Base-by-base conservation (phyloP, 1,284 basidiomycete genomes). In the Ceratorhiza oryzae-sativae region DNA sequence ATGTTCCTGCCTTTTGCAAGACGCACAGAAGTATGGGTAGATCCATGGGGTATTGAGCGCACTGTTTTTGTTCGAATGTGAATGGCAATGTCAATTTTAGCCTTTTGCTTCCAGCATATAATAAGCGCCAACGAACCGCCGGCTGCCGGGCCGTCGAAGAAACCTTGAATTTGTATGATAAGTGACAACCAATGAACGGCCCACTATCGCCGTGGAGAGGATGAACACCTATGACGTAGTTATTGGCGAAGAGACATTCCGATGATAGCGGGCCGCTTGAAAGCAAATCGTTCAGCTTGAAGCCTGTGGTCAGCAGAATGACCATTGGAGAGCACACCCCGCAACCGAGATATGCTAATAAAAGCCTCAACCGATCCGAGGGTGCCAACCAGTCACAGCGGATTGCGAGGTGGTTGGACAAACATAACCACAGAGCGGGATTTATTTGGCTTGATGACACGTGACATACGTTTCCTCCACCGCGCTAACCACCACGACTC, bases 31-130 rank as follows among this genome's bases (percentile, higher is more conserved):
- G 34, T 65, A 2, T 65, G 62, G 62, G 13, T 46, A 51, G 62
- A 65, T 39, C 62, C 62, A 41, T 65, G 62, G 62, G 48, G 48
- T 2, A 25, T 65, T 20, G 62, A 65, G 48, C 62, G 62, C 2
- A 20, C 20, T 39, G 62, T 65, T n/a, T 65, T 49, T 53, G 62
- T 48, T 34, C 62, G 62, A 18, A 18, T 65, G n/a, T 65, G 42
- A 41, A 51, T 27, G 9, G 25, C 9, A 3, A 34, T 5, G 36
- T 4, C 6, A 32, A 34, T 36, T n/a, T 56, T 27, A 13, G 20
- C 49, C 12, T 30, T 34, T 56, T 5, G 49, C 49, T 53, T n/a
- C 45, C 27, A 8, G 9, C 23, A 53, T 13, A 8, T 6, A 4
- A 53, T 27, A 56, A 34, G 18, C 27, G 8, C 34, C 18, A 30